phyloP scores from a whole-genome alignment of 768 basidiomycete genomes.

The Sarcodon aspratus region DNA sequence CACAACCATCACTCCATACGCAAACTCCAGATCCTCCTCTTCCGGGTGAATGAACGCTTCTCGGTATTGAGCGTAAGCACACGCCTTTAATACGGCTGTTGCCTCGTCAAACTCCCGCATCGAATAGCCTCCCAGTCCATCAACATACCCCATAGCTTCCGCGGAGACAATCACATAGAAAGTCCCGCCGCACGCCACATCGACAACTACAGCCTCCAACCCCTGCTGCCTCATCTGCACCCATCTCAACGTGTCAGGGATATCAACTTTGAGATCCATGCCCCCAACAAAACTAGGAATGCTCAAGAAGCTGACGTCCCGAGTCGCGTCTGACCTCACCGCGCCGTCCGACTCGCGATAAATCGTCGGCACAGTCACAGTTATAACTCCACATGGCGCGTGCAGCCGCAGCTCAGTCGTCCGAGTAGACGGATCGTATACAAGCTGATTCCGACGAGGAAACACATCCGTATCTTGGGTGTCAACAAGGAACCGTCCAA shows the following conservation, averaged over 20 bases:
- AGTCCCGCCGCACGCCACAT: slow-evolving; percentile 27
- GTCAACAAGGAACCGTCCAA: slow-evolving; percentile 28
- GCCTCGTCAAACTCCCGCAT: slow-evolving; percentile 19
- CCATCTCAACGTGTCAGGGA: slow-evolving; percentile 19
- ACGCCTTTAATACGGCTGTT: slow-evolving; percentile 16
- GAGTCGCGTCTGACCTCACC: slow-evolving; percentile 16
- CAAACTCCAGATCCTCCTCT: slow-evolving; percentile 21
- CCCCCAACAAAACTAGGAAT: slow-evolving; percentile 24
- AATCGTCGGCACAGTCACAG: slow-evolving; percentile 18
- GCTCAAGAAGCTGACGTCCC: slow-evolving; percentile 22
- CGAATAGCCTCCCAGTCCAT: slow-evolving; percentile 8
- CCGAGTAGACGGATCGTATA: slow-evolving; percentile 10
- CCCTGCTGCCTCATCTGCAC: slow-evolving; percentile 7
- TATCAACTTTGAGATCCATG: slow-evolving; percentile 15
- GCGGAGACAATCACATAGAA: slow-evolving; percentile 27
- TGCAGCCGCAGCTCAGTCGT: slow-evolving; percentile 19
- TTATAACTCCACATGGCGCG: slow-evolving; percentile 27
- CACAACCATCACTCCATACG: slow-evolving; percentile 27
- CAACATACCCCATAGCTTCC: slow-evolving; percentile 22
- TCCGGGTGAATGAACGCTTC: slow-evolving; percentile 19
- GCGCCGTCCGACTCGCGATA: slow-evolving; percentile 1
- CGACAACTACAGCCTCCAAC: slow-evolving; percentile 13
- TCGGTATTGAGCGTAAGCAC: slow-evolving; percentile 8
- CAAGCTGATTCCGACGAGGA: slow-evolving; percentile 15
- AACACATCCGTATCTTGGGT: slow-evolving; percentile 21